Percentiles rank a stretch among this genome's conserved stretches.
Conservation (phyloP, 352 stramenopile genomes). For the Blastocystis sp. region DNA sequence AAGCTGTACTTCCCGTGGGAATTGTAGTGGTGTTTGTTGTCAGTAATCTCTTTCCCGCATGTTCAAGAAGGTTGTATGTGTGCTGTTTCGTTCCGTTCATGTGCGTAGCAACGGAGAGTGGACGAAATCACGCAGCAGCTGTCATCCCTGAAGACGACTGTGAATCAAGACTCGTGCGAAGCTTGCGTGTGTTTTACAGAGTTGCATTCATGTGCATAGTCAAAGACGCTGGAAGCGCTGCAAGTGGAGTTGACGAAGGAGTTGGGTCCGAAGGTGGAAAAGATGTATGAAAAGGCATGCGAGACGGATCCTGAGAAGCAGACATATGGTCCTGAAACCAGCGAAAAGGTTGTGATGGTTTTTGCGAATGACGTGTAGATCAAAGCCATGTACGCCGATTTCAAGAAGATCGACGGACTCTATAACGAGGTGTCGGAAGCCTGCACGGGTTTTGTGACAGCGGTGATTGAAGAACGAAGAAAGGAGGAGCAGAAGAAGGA, state of each 20-base stretch:
- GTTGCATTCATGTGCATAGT: background rate
- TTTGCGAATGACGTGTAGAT: slow-evolving; percentile 15
- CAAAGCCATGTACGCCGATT: slow-evolving; percentile 18
- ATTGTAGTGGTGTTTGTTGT: slow-evolving; percentile 62
- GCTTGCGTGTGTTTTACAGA: background rate
- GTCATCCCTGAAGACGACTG: background rate
- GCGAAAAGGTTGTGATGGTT: background rate
- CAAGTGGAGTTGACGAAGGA: background rate
- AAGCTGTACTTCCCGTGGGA: slow-evolving; percentile 65
- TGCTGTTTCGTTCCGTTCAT: background rate
- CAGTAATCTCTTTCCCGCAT: background rate
- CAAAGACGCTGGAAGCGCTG: background rate
- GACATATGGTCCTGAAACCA: slow-evolving; percentile 53
- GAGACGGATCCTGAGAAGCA: slow-evolving; percentile 43
- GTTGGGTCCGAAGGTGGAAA: slow-evolving; percentile 37
- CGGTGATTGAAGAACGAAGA: background rate
- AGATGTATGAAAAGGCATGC: slow-evolving; percentile 54
- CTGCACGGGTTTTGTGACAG: slow-evolving; percentile 5
- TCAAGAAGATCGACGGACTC: background rate
- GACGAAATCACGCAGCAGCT: slow-evolving; percentile 13
- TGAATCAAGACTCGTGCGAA: slow-evolving; percentile 7
- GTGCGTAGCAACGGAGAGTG: slow-evolving; percentile 30
- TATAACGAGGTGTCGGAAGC: background rate
- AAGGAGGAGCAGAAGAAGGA: background rate
- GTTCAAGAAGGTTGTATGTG: slow-evolving; percentile 63